These are phyloP conservation scores for Uronychia binucleata DNA, from an alignment of 73 alveolate genomes.

Conservation along the genomic window DNA sequence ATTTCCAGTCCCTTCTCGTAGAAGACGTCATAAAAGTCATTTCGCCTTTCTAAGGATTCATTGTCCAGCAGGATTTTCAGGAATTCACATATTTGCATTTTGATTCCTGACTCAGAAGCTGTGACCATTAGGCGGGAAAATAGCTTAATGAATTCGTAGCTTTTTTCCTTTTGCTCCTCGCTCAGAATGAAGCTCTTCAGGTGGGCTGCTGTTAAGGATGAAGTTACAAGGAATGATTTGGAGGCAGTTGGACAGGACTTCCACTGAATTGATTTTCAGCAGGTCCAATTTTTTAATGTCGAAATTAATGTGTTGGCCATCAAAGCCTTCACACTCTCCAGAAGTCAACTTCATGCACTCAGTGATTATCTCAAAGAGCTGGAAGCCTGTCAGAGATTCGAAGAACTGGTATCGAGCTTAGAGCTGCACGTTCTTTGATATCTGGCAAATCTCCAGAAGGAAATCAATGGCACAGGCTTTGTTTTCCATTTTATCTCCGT, in stretches of 20 bases:
- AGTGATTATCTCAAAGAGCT: slow-evolving; percentile 25
- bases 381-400: slow-evolving; percentile 11
- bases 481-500: slow-evolving; percentile 19
- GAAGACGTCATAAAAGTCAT: slow-evolving; percentile 46
- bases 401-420: slow-evolving; percentile 21
- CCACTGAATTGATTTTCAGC: slow-evolving; percentile 38
- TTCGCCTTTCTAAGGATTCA: slow-evolving; percentile 33
- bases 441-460: slow-evolving; percentile 50
- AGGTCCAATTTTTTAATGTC: slow-evolving; percentile 49
- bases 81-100: slow-evolving; percentile 46
- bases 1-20: slow-evolving; percentile 19
- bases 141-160: slow-evolving; percentile 31
- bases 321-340: slow-evolving; percentile 9
- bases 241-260: slow-evolving; percentile 41
- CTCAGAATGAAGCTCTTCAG: slow-evolving; percentile 21
- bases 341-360: slow-evolving; percentile 30
- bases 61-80: slow-evolving; percentile 45
- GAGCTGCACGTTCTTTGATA: slow-evolving; percentile 44
- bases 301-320: slow-evolving; percentile 15
- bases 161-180: slow-evolving; percentile 29
- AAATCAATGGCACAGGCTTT: slow-evolving; percentile 51
- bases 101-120: slow-evolving; percentile 41
- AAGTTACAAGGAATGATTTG: slow-evolving; percentile 26
- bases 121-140: slow-evolving; percentile 28
- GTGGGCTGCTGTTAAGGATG: neutral